Conservation (phyloP, 345 rosid genomes). For the Lepidium didymum region DNA sequence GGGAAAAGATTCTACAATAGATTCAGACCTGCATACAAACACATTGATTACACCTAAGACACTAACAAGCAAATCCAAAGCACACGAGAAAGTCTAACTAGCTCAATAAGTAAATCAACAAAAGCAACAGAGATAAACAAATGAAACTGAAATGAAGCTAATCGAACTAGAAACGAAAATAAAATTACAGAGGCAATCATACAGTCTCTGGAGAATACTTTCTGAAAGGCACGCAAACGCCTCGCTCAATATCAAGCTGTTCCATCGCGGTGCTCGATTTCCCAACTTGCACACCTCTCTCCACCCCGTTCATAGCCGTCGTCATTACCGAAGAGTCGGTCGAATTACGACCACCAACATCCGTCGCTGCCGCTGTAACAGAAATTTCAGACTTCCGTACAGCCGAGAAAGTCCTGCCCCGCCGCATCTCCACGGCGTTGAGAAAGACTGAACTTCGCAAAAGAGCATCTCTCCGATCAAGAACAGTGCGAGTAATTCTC, state of each 20-base stretch:
- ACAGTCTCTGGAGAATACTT: constrained; percentile 93
- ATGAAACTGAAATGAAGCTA: neutral
- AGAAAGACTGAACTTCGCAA: neutral
- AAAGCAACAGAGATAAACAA: neutral
- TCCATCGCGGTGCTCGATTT: constrained; percentile 70
- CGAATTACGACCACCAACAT: constrained; percentile 4
- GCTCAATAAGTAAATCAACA: neutral
- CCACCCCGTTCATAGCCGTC: constrained; percentile 2
- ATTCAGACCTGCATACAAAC: neutral
- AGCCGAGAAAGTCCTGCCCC: constrained; percentile 7
- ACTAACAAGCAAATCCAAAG: constrained; percentile 1
- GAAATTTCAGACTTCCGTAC: constrained; percentile 7
- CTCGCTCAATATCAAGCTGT: constrained; percentile 90
- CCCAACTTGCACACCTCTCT: constrained; percentile 7
- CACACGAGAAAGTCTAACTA: neutral
- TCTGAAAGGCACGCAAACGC: constrained; percentile 95
- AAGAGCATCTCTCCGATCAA: constrained; percentile 15
- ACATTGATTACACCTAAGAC: neutral
- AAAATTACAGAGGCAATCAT: constrained; percentile 28
- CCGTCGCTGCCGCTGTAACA: constrained; percentile 11
- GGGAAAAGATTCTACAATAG: neutral
- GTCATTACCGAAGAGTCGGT: constrained; percentile 8
- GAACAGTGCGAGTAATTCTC: neutral
- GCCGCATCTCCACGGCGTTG: constrained; percentile 4
- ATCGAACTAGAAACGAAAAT: neutral